phyloP scores from a whole-genome alignment of 768 basidiomycete genomes.

The Russula abietina region DNA sequence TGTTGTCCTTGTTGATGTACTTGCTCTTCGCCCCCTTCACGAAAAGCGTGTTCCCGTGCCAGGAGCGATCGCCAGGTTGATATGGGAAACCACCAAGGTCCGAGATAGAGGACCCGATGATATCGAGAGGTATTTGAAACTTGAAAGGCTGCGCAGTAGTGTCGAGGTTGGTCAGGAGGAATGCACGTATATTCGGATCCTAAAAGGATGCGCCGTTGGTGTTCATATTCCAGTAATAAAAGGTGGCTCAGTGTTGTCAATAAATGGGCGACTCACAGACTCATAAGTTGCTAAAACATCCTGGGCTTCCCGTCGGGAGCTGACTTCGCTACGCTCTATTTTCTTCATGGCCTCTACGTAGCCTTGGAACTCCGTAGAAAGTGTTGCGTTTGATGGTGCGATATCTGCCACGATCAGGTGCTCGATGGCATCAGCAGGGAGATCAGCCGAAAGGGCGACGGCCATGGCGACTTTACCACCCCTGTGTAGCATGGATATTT shows the following conservation, averaged over 20 bases:
- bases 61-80: constrained; percentile 44
- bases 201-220: constrained; percentile 29
- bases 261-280: constrained; percentile 42
- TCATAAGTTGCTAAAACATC: constrained; percentile 57
- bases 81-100: constrained; percentile 81
- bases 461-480: constrained; percentile 82
- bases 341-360: constrained; percentile 72
- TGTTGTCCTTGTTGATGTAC: constrained; percentile 73
- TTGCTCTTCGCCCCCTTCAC: constrained; percentile 76
- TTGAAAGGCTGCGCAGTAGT: constrained; percentile 38
- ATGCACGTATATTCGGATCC: constrained; percentile 71
- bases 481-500: constrained; percentile 38
- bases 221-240: background rate
- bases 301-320: constrained; percentile 64
- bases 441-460: constrained; percentile 47
- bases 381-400: constrained; percentile 54
- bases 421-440: constrained; percentile 40
- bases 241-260: background rate
- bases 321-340: constrained; percentile 54
- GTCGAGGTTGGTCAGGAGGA: constrained; percentile 78
- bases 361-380: constrained; percentile 55
- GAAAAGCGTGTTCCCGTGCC: constrained; percentile 60
- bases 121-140: constrained; percentile 70
- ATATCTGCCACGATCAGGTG: constrained; percentile 78
- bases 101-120: constrained; percentile 53